Evolutionary conservation across 2,329 filamentous ascomycete genomes (phyloP).

Genomic region (Ophiostoma pallidulum): DNA sequence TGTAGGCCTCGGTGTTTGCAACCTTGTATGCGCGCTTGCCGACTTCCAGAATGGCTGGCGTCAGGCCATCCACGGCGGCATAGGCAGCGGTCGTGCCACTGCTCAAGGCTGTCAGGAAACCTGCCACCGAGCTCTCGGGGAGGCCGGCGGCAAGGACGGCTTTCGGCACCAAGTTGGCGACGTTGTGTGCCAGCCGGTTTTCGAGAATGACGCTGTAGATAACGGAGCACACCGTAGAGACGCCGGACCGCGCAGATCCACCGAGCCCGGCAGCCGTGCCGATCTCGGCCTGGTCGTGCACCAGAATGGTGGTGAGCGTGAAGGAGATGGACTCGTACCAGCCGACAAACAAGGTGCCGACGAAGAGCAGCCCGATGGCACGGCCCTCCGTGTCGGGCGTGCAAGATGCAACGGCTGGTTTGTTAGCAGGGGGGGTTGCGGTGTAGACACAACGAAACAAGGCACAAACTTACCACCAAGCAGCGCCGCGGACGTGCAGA

Average conservation of each 20-base stretch:
- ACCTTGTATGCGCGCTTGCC: conserved; percentile 22
- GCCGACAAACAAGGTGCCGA: conserved; percentile 22
- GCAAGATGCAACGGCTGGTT: conserved; percentile 14
- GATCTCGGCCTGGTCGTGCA: conserved; percentile 22
- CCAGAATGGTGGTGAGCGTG: conserved; percentile 18
- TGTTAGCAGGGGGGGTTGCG: conserved; percentile 16
- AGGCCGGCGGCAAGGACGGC: conserved; percentile 23
- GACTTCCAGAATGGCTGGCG: conserved; percentile 19
- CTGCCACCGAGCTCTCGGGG: conserved; percentile 19
- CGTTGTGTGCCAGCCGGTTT: conserved; percentile 19
- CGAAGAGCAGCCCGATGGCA: conserved; percentile 18
- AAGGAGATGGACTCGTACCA: conserved; percentile 23
- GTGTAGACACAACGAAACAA: no score
- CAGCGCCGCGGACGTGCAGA: no score
- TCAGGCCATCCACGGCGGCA: conserved; percentile 20
- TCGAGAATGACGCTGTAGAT: conserved; percentile 24
- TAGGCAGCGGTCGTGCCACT: conserved; percentile 8
- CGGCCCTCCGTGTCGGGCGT: conserved; percentile 17
- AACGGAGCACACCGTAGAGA: conserved; percentile 18
- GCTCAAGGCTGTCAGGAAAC: conserved; percentile 20
- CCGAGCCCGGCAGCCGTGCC: conserved; percentile 22
- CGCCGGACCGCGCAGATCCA: conserved; percentile 18
- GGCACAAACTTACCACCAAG: no score
- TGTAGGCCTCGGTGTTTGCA: conserved; percentile 22
- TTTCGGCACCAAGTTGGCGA: conserved; percentile 20